Percentiles rank a stretch among this genome's conserved stretches.
phyloP scores from a whole-genome alignment of 768 basidiomycete genomes.

The Lentinula lateritia region DNA sequence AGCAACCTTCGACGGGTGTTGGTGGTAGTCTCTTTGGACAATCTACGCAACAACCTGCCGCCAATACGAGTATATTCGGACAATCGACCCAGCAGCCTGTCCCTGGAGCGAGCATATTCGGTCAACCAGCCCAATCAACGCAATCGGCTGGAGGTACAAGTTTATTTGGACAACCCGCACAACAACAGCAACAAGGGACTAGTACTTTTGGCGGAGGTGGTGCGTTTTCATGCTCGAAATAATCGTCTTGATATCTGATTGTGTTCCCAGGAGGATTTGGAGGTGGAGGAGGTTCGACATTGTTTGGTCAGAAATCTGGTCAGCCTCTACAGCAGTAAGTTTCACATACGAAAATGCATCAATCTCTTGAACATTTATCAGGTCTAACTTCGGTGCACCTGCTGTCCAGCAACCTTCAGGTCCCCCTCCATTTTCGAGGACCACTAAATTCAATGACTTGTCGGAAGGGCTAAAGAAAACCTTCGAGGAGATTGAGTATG shows the following conservation, averaged over 20 bases:
- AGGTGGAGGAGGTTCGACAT: constrained; percentile 3
- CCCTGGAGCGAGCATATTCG: constrained; percentile 14
- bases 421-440: constrained; percentile 40
- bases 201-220: constrained; percentile 20
- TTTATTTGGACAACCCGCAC: constrained; percentile 27
- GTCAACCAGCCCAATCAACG: constrained; percentile 16
- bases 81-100: constrained; percentile 17
- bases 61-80: constrained; percentile 22
- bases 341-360: constrained; percentile 15
- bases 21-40: constrained; percentile 6
- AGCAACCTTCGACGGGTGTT: background rate
- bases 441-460: constrained; percentile 80
- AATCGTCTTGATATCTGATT: no score
- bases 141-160: constrained; percentile 14
- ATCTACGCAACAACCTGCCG: constrained; percentile 4
- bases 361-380: constrained; percentile 20
- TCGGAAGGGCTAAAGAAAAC: constrained; percentile 61
- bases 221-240: constrained; percentile 9
- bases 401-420: constrained; percentile 17
- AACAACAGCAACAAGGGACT: constrained; percentile 19
- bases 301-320: constrained; percentile 8
- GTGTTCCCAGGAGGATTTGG: constrained; percentile 5
- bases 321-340: constrained; percentile 19
- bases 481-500: constrained; percentile 68
- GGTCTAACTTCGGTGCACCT: constrained; percentile 14